phyloP scores from a whole-genome alignment of 1,139 yeast genomes.

The Suhomyces terraborum region DNA sequence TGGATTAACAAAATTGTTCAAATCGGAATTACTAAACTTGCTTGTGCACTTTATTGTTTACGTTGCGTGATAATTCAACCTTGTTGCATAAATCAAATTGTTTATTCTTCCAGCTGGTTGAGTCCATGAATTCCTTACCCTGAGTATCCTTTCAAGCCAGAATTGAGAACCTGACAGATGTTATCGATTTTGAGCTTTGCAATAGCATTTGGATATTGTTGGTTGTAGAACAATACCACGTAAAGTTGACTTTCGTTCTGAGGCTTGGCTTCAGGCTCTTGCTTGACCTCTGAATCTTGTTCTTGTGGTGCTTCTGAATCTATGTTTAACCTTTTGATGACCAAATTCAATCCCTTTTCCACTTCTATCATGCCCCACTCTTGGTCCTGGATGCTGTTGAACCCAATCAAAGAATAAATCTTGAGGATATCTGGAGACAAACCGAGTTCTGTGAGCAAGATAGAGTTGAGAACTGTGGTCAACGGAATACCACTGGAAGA shows the following conservation, averaged over 20 bases:
- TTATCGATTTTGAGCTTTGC: slow-evolving; percentile 49
- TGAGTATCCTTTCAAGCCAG: slow-evolving; percentile 38
- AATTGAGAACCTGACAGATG: slow-evolving; percentile 30
- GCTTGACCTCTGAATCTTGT: background rate
- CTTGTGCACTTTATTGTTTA: no score
- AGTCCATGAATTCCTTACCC: slow-evolving; percentile 1
- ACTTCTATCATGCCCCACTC: slow-evolving; percentile 40
- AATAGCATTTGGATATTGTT: slow-evolving; percentile 38
- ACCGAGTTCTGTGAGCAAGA: slow-evolving; percentile 16
- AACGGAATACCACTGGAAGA: slow-evolving; percentile 46
- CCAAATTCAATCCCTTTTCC: slow-evolving; percentile 32
- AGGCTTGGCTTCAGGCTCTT: no score
- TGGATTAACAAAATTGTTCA: no score
- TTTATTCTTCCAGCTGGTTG: no score
- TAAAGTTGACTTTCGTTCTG: slow-evolving; percentile 22
- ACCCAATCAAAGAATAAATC: slow-evolving; percentile 48
- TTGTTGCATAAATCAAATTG: background rate
- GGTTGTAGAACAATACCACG: slow-evolving; percentile 36
- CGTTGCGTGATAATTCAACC: no score
- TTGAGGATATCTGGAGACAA: slow-evolving; percentile 44
- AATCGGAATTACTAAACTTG: no score
- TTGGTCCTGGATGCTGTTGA: slow-evolving; percentile 33
- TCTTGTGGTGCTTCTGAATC: slow-evolving; percentile 8
- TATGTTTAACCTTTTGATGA: slow-evolving; percentile 28
- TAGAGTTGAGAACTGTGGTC: slow-evolving; percentile 34